Base-by-base conservation (phyloP, 2,329 filamentous ascomycete species). In the Neofusicoccum cordaticola region DNA sequence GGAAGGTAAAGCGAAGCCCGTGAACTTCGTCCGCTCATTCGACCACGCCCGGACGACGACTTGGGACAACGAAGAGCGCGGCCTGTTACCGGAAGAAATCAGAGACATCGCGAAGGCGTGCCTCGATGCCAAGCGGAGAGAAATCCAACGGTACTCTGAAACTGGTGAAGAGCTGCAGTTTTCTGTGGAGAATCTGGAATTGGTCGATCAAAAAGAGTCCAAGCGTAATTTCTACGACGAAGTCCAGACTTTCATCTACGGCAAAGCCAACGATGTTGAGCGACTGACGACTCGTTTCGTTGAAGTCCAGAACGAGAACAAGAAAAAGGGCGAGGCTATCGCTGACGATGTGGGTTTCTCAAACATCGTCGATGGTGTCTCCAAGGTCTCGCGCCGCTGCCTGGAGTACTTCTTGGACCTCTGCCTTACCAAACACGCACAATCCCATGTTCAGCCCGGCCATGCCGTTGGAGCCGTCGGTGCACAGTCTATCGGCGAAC, bases 401-500 rank as follows among this genome's bases (percentile, higher is more conserved):
- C 81, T 98, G 15, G 81, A 84, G 48, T 82, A 85, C 1, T 99
- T 98, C 77, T 88, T 99, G 70, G 82, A 84, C 34, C 83, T 94
- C 42, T 98, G 94, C 74, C 81, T 98, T 57, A 86, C 88, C 70
- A 98, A 98, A 77, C 97, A 97, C 77, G 90, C 92, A 70, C 91
- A 89, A 76, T 94, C 94, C 0, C 91, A 92, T 69, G 91, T 96
- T 19, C 93, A 99, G 75, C 93, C 95, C 12, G 95, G 95, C 2
- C 94, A 98, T 73, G 93, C 95, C 4, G 95, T 99, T 0, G 95
- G 95, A 67, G 95, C 95, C 15, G 93, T 98, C 42, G 95, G 95
- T 69, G 95, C 95, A 1, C 95, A 99, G 77, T 98, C 94, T 1
- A 99, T 99, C 71, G 95, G 95, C 79, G 95, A 99, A 74, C 95